A percentile compares a stretch with the other conserved stretches of the same genome.
phyloP scores from a whole-genome alignment of 1,284 basidiomycete species.

The Fomitopsis betulina region DNA sequence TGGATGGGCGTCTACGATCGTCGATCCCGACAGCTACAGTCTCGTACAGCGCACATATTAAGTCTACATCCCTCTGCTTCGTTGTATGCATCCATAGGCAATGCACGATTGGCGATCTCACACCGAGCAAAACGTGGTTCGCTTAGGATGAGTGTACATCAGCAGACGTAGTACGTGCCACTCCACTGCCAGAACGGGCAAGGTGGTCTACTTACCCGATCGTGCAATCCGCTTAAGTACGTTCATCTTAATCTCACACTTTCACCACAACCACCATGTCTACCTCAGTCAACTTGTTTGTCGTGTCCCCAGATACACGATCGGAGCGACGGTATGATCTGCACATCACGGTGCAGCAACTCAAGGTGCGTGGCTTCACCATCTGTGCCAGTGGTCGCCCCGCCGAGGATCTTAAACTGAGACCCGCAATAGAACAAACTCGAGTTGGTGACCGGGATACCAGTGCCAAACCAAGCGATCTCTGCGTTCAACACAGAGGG shows the following conservation, averaged over 20 bases:
- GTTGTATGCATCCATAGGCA: too few species aligned
- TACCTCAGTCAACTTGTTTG: slow-evolving; percentile 62
- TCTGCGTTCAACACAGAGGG: slow-evolving; percentile 59
- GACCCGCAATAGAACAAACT: slow-evolving; percentile 62
- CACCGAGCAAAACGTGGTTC: neutral
- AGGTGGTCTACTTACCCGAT: neutral
- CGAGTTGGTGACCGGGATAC: slow-evolving; percentile 89
- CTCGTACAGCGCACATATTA: too few species aligned
- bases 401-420: neutral
- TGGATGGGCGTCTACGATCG: neutral
- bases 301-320: slow-evolving; percentile 82
- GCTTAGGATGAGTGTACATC: neutral
- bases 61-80: too few species aligned
- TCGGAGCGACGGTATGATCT: slow-evolving; percentile 82
- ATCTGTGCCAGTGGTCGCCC: neutral
- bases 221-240: neutral
- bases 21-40: too few species aligned
- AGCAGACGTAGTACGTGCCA: neutral
- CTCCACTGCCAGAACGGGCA: neutral
- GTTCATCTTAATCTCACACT: neutral
- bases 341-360: slow-evolving; percentile 65
- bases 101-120: neutral
- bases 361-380: slow-evolving; percentile 56
- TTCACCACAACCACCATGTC: slow-evolving; percentile 34
- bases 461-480: slow-evolving; percentile 66